These are phyloP conservation scores for Beauveria rudraprayagi DNA, from an alignment of 2,329 filamentous ascomycete species.

Conservation along the genomic window DNA sequence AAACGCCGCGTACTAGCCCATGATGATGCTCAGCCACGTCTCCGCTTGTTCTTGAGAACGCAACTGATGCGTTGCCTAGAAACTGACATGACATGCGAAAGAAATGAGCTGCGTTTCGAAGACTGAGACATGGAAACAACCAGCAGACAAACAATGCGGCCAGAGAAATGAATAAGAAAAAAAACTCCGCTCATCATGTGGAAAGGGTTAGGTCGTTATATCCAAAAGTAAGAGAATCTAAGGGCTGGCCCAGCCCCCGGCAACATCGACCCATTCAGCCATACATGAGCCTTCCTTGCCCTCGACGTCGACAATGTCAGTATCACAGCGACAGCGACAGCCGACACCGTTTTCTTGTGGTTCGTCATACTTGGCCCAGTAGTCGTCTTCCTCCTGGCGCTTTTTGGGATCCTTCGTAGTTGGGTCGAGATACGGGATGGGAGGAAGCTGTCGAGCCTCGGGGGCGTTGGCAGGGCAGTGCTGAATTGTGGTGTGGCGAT, in stretches of 20 bases:
- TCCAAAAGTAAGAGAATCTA: slow-evolving; percentile 20
- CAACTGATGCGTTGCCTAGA: not conserved
- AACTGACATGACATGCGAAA: too few relatives aligned
- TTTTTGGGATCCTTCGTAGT: slow-evolving; percentile 76
- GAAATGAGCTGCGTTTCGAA: not conserved
- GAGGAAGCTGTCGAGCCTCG: slow-evolving; percentile 65
- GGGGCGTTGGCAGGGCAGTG: slow-evolving; percentile 96
- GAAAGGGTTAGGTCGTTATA: slow-evolving; percentile 7
- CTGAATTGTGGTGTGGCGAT: slow-evolving; percentile 96
- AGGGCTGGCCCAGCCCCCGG: slow-evolving; percentile 74
- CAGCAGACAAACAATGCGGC: not conserved
- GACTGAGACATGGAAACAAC: not conserved
- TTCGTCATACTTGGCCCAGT: slow-evolving; percentile 83
- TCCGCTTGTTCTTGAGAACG: not conserved
- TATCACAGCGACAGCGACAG: slow-evolving; percentile 93
- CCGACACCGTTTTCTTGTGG: slow-evolving; percentile 94
- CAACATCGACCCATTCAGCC: slow-evolving; percentile 93
- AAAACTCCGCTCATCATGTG: slow-evolving; percentile 10
- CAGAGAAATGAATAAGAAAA: not conserved
- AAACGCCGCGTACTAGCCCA: not conserved
- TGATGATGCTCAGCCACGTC: not conserved
- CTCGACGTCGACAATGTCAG: slow-evolving; percentile 94
- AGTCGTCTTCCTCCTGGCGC: slow-evolving; percentile 85
- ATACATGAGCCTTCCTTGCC: slow-evolving; percentile 95
- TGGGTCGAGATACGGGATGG: slow-evolving; percentile 71